Base-by-base conservation (phyloP, 1,284 basidiomycete genomes). In the Sporisorium graminicola region DNA sequence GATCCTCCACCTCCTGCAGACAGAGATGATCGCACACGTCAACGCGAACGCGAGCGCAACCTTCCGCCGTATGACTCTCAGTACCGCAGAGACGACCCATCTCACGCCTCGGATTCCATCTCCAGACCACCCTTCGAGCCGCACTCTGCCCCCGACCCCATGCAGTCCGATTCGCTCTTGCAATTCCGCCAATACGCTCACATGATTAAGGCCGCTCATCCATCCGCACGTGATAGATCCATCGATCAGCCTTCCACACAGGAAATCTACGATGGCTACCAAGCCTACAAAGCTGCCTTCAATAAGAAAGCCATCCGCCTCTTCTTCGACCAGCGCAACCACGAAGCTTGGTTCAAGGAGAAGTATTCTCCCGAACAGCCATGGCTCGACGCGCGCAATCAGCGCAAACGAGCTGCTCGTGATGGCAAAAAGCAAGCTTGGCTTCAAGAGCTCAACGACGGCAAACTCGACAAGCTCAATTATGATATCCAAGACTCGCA, bases 341-440 rank as follows among this genome's bases (percentile, higher is more conserved):
- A 80, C 42, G 74, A 77, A 33, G 71, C 70, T 14, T 84, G 82
- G 79, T 84, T 84, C 65, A 65, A 64, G 42, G 83, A 84, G 51
- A 82, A 82, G 60, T 84, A 83, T 57, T 73, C 68, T 5, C 58
- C 74, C 6, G 52, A 50, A 20, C 64, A 74, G 24, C 71, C 69
- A 1, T 74, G 66, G 44, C 67, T 71, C 29, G 42, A n/a, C 8
- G 73, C 60, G 16, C 52, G 82, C 5, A 58, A 50, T 18, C 37
- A 56, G 40, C 70, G 82, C 20, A 77, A 77, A 60, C 69, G 66
- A 26, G 53, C 62, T 4, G 82, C 79, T 24, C 62, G 82, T 24
- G 35, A 56, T 14, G 82, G 82, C 33, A 74, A 71, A 40, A 83
- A 82, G 65, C 50, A 67, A 5, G 26, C 33, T 9, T 84, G 82